Percentiles rank a stretch among this genome's conserved stretches.
Evolutionary conservation across 2,329 filamentous ascomycete genomes (phyloP).

Genomic region (Hymenoscyphus fructigenus): DNA sequence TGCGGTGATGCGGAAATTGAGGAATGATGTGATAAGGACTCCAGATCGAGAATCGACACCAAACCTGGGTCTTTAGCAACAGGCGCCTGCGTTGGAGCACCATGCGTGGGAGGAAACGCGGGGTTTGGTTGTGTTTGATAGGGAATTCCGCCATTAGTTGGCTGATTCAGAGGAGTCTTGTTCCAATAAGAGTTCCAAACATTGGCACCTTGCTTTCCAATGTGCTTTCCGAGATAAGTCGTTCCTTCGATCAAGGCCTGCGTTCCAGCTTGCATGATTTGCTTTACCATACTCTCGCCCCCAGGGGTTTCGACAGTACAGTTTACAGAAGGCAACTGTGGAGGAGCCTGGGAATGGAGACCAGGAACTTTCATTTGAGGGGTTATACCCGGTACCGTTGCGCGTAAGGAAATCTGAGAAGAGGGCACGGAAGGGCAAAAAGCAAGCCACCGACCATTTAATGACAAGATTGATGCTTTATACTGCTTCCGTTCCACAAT

Average conservation of each 20-base stretch:
- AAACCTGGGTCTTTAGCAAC: slow-evolving; percentile 66
- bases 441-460: slow-evolving; percentile 74
- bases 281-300: slow-evolving; percentile 70
- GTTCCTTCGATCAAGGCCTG: slow-evolving; percentile 75
- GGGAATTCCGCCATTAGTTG: slow-evolving; percentile 44
- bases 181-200: slow-evolving; percentile 83
- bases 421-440: slow-evolving; percentile 72
- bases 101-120: slow-evolving; percentile 73
- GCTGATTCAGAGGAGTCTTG: slow-evolving; percentile 45
- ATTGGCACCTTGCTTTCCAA: slow-evolving; percentile 73
- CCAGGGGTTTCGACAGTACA: slow-evolving; percentile 72
- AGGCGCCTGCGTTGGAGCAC: slow-evolving; percentile 51
- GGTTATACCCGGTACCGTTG: slow-evolving; percentile 56
- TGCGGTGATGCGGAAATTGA: slow-evolving; percentile 48
- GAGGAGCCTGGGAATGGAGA: slow-evolving; percentile 61
- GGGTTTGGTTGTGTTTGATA: slow-evolving; percentile 33
- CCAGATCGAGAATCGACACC: slow-evolving; percentile 72
- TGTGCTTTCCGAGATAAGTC: slow-evolving; percentile 75
- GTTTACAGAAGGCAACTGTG: slow-evolving; percentile 65
- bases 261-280: slow-evolving; percentile 75
- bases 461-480: slow-evolving; percentile 65
- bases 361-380: slow-evolving; percentile 55
- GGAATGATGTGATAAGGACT: slow-evolving; percentile 53
- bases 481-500: slow-evolving; percentile 39
- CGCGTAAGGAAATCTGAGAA: slow-evolving; percentile 68